phyloP scores from a whole-genome alignment of 1,284 basidiomycete species.

The Moniliophthora roreri region DNA sequence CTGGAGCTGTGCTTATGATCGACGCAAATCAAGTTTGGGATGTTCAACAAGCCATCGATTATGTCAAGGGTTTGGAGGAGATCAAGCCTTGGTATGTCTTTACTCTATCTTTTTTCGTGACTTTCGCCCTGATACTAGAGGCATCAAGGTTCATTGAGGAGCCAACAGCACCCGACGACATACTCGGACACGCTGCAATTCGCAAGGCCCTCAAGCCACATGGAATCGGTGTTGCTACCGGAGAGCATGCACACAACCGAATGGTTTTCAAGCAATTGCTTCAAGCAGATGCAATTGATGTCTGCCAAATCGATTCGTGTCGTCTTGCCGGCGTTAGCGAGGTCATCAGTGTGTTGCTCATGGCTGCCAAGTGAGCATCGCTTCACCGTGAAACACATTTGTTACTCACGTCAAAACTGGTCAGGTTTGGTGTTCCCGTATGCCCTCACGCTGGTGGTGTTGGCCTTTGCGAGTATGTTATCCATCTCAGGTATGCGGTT shows the following conservation, averaged over 20 bases:
- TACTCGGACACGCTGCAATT: constrained; percentile 82
- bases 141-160: constrained; percentile 87
- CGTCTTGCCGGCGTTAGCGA: constrained; percentile 92
- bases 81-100: constrained; percentile 83
- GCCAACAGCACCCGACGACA: constrained; percentile 91
- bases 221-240: constrained; percentile 92
- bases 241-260: constrained; percentile 94
- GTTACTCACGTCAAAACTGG: constrained; percentile 28
- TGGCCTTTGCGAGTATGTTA: constrained; percentile 92
- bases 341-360: constrained; percentile 89
- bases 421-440: constrained; percentile 83
- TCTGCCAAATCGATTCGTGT: constrained; percentile 96
- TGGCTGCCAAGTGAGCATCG: constrained; percentile 78
- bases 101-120: neutral
- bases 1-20: constrained; percentile 93
- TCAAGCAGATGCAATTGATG: constrained; percentile 92
- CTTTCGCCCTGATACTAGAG: neutral
- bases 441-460: constrained; percentile 97
- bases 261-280: constrained; percentile 98
- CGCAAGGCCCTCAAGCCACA: constrained; percentile 79
- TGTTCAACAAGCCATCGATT: constrained; percentile 89
- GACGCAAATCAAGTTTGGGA: constrained; percentile 99
- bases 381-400: neutral
- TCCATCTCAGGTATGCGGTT: constrained; percentile 65
- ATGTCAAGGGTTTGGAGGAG: constrained; percentile 77